Conservation (phyloP, 306 rosid species). For the Cicer chorassanicum region DNA sequence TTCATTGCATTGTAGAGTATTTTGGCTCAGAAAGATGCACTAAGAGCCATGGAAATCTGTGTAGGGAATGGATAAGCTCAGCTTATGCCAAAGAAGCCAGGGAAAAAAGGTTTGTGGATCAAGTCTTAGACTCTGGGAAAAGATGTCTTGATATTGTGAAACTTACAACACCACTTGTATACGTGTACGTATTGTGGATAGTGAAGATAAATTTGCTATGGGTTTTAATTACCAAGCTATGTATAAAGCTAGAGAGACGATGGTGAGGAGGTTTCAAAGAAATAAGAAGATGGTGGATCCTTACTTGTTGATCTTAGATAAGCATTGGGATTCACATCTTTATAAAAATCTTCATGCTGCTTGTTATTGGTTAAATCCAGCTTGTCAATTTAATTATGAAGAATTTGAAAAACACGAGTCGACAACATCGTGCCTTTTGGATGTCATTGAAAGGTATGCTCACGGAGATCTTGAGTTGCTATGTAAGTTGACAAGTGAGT, state of each 20-base stretch:
- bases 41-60: neutral
- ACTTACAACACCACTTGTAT: neutral
- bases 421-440: neutral
- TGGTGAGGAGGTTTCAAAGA: neutral
- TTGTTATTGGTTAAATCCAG: neutral
- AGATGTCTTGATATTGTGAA: neutral
- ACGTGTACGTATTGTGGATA: neutral
- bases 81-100: neutral
- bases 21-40: neutral
- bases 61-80: neutral
- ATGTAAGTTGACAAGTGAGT: neutral
- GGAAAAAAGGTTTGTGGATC: neutral
- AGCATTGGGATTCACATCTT: neutral
- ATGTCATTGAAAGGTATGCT: slow-evolving; percentile 1
- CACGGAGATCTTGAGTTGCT: neutral
- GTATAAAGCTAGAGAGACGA: neutral
- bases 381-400: neutral
- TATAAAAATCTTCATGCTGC: neutral
- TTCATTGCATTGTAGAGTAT: slow-evolving; percentile 12
- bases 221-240: neutral
- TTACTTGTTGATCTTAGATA: neutral
- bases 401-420: neutral
- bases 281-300: neutral
- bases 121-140: neutral
- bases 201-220: neutral